Conservation (phyloP, 768 basidiomycete species). For the Rossbeevera mucosa region DNA sequence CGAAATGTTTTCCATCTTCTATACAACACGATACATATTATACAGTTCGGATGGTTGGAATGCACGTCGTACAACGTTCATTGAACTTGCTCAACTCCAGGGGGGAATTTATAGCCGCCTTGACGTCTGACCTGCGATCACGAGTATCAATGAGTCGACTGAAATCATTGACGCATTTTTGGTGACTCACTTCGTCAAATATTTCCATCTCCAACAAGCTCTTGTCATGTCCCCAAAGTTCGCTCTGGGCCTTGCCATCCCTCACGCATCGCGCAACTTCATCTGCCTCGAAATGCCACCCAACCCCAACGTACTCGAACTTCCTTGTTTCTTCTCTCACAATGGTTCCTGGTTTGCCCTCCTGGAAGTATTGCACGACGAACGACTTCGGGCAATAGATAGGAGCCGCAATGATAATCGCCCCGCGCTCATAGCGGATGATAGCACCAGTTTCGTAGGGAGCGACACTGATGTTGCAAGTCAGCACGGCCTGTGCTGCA, state of each 20-base stretch:
- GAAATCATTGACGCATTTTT: neutral
- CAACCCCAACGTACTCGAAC: constrained; percentile 61
- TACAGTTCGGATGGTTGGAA: neutral
- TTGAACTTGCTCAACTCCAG: constrained; percentile 51
- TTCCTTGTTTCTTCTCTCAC: constrained; percentile 53
- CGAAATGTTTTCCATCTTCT: neutral
- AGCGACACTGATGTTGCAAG: constrained; percentile 59
- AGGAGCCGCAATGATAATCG: constrained; percentile 58
- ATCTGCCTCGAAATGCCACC: constrained; percentile 86
- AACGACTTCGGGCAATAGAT: constrained; percentile 65
- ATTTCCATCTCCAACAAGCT: constrained; percentile 77
- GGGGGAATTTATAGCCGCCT: constrained; percentile 59
- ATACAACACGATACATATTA: neutral
- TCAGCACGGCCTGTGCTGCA: constrained; percentile 67
- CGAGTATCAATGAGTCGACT: constrained; percentile 12
- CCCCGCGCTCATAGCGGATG: constrained; percentile 73
- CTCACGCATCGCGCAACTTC: constrained; percentile 77
- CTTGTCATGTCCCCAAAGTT: constrained; percentile 73
- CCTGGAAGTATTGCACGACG: constrained; percentile 57
- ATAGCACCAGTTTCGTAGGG: constrained; percentile 47
- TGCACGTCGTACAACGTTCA: neutral
- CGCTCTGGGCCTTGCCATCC: constrained; percentile 70
- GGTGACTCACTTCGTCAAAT: constrained; percentile 68
- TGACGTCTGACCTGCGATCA: constrained; percentile 56
- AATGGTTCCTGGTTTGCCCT: constrained; percentile 38